Conservation (phyloP, 495 filamentous ascomycete species). For the Xylaria flabelliformis region DNA sequence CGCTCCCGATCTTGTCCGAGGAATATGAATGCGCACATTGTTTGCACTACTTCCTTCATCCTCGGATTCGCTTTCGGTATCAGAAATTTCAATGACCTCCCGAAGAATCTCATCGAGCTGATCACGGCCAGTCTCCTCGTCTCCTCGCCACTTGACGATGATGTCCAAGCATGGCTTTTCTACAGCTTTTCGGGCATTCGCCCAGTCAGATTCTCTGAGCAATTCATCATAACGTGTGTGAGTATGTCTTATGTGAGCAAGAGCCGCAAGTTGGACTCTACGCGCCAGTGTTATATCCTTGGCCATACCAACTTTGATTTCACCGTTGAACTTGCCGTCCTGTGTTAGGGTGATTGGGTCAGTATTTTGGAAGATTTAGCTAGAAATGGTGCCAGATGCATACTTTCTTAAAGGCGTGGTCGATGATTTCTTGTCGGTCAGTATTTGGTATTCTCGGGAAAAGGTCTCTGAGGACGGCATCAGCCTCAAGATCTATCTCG, state of each 20-base stretch:
- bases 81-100: slow-evolving; percentile 82
- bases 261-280: slow-evolving; percentile 80
- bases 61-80: slow-evolving; percentile 72
- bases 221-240: slow-evolving; percentile 88
- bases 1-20: slow-evolving; percentile 32
- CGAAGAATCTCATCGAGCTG: slow-evolving; percentile 81
- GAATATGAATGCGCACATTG: slow-evolving; percentile 11
- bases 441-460: slow-evolving; percentile 85
- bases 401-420: slow-evolving; percentile 85
- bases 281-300: slow-evolving; percentile 69
- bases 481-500: slow-evolving; percentile 74
- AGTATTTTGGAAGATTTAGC: not conserved
- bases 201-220: slow-evolving; percentile 66
- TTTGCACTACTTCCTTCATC: slow-evolving; percentile 48
- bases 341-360: slow-evolving; percentile 23
- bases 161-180: slow-evolving; percentile 73
- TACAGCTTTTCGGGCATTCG: slow-evolving; percentile 72
- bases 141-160: slow-evolving; percentile 86
- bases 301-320: slow-evolving; percentile 68
- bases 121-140: slow-evolving; percentile 76
- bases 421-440: slow-evolving; percentile 78
- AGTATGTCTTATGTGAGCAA: slow-evolving; percentile 83
- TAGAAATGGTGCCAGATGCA: slow-evolving; percentile 23
- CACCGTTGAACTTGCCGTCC: slow-evolving; percentile 39
- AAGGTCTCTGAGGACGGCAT: slow-evolving; percentile 76